These are phyloP conservation scores for Isatis tinctoria DNA, from an alignment of 345 rosid species.

Conservation along the genomic window DNA sequence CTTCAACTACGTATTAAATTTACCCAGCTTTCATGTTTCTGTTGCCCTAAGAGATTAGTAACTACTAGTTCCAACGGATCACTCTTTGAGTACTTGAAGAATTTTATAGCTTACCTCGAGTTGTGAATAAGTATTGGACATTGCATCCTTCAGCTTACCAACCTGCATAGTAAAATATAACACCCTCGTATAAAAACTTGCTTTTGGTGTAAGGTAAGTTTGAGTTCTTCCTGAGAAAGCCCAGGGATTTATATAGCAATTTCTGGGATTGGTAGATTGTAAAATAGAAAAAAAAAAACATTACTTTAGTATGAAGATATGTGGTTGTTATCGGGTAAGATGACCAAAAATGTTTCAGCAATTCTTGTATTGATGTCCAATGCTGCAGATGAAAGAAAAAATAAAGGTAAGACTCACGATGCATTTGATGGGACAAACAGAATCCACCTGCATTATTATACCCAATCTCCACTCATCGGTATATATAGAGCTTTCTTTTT, in stretches of 20 bases:
- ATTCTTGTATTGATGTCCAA: constrained; percentile 77
- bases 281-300: background rate
- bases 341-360: constrained; percentile 84
- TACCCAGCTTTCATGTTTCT: background rate
- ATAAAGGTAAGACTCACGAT: background rate
- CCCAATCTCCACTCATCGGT: too few relatives aligned
- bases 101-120: constrained; percentile 54
- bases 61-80: background rate
- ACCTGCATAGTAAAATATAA: constrained; percentile 45
- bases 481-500: too few relatives aligned
- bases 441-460: background rate
- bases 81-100: background rate
- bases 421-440: background rate
- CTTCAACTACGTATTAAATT: background rate
- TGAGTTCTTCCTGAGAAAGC: background rate
- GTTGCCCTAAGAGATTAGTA: constrained; percentile 3
- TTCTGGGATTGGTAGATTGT: background rate
- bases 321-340: constrained; percentile 82
- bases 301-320: constrained; percentile 79
- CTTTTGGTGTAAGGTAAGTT: background rate
- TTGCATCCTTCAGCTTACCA: constrained; percentile 74
- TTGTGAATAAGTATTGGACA: constrained; percentile 80
- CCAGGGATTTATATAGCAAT: background rate
- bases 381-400: constrained; percentile 45
- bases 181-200: background rate